phyloP scores from a whole-genome alignment of 495 filamentous ascomycete genomes.

The Neurospora sp. region DNA sequence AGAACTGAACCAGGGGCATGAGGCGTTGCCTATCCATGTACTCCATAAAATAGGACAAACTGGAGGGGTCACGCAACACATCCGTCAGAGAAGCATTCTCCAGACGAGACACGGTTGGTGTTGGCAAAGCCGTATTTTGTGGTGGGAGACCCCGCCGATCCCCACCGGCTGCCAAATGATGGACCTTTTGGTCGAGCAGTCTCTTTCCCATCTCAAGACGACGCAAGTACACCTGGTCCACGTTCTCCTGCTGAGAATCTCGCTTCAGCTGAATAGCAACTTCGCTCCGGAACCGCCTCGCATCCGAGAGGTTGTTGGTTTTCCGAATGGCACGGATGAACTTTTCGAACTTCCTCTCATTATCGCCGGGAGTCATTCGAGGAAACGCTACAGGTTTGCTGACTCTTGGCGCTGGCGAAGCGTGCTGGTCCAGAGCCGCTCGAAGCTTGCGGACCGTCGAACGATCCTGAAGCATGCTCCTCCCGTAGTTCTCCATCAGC shows the following conservation, averaged over 20 bases:
- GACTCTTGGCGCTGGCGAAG: slow-evolving; percentile 66
- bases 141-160: slow-evolving; percentile 33
- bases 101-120: slow-evolving; percentile 42
- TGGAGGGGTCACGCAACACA: slow-evolving; percentile 76
- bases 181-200: slow-evolving; percentile 81
- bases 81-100: slow-evolving; percentile 69
- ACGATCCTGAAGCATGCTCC: slow-evolving; percentile 83
- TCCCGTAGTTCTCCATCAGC: slow-evolving; percentile 79
- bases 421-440: slow-evolving; percentile 90
- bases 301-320: slow-evolving; percentile 88
- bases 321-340: slow-evolving; percentile 86
- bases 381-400: slow-evolving; percentile 50
- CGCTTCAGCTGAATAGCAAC: slow-evolving; percentile 86
- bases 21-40: slow-evolving; percentile 90
- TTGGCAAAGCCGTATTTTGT: slow-evolving; percentile 15
- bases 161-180: slow-evolving; percentile 63
- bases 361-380: slow-evolving; percentile 52
- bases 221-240: slow-evolving; percentile 77
- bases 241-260: slow-evolving; percentile 65
- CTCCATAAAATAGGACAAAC: slow-evolving; percentile 97
- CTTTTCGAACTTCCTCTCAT: slow-evolving; percentile 85
- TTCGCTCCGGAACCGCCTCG: slow-evolving; percentile 81
- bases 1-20: slow-evolving; percentile 91
- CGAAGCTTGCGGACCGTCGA: slow-evolving; percentile 91
- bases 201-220: slow-evolving; percentile 86